Conservation (phyloP, 495 filamentous ascomycete genomes). For the Penicillium ucsense region DNA sequence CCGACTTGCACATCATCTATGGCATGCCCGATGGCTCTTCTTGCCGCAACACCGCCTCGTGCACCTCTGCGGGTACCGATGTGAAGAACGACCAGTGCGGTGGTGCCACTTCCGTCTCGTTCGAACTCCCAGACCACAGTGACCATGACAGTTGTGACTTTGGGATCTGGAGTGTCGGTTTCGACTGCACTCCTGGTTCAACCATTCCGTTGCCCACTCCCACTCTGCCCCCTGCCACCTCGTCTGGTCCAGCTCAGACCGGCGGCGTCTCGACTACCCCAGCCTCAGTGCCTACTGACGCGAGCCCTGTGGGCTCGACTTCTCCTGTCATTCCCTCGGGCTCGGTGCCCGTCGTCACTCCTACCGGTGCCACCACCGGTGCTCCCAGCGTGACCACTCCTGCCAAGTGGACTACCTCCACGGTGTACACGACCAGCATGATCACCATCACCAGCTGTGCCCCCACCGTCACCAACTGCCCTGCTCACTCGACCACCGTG, state of each 20-base stretch:
- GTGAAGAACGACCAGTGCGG: slow-evolving; percentile 82
- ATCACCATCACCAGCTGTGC: slow-evolving; percentile 50
- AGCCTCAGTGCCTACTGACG: slow-evolving; percentile 1
- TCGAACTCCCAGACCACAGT: slow-evolving; percentile 57
- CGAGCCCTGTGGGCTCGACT: not conserved
- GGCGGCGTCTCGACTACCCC: not conserved
- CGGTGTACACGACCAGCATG: slow-evolving; percentile 47
- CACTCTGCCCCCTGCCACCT: not conserved
- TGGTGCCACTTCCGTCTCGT: slow-evolving; percentile 70
- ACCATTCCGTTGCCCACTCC: slow-evolving; percentile 11
- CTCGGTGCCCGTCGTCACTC: slow-evolving; percentile 3
- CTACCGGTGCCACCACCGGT: slow-evolving; percentile 5
- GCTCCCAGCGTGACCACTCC: slow-evolving; percentile 5
- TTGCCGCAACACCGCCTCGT: slow-evolving; percentile 64
- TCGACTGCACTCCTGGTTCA: slow-evolving; percentile 59
- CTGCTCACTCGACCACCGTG: slow-evolving; percentile 39
- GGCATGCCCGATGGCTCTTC: slow-evolving; percentile 66
- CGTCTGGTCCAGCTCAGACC: not conserved
- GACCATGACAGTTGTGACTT: slow-evolving; percentile 50
- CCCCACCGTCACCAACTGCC: slow-evolving; percentile 50
- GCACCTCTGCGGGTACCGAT: slow-evolving; percentile 52
- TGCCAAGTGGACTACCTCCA: slow-evolving; percentile 43
- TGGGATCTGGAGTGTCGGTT: slow-evolving; percentile 67
- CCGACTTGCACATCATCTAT: slow-evolving; percentile 73
- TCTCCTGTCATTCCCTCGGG: slow-evolving; percentile 1